Percentiles rank a stretch among this genome's conserved stretches.
Evolutionary conservation across 495 filamentous ascomycete genomes (phyloP).

Genomic region (Neurospora sp.): DNA sequence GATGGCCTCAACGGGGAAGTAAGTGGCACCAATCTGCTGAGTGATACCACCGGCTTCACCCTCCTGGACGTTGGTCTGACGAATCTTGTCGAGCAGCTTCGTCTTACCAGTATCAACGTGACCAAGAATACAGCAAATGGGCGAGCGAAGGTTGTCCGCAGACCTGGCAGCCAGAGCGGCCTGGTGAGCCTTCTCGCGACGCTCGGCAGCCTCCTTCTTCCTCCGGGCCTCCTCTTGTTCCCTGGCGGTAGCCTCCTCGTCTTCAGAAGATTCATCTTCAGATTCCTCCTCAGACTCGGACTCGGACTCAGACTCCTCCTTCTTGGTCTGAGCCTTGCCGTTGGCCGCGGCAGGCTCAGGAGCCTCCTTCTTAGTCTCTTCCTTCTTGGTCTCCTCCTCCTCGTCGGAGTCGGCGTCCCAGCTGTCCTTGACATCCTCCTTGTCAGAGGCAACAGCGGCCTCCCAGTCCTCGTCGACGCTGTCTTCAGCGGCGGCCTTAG

Average conservation of each 20-base stretch:
- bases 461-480: conserved; percentile 82
- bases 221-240: conserved; percentile 58
- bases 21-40: conserved; percentile 98
- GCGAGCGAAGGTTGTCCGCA: conserved; percentile 88
- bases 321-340: conserved; percentile 4
- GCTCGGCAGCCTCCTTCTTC: conserved; percentile 85
- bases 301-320: conserved; percentile 17
- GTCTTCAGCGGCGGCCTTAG: conserved; percentile 43
- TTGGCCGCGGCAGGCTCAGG: conserved; percentile 28
- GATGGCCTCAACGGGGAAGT: conserved; percentile 95
- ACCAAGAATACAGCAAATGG: conserved; percentile 98
- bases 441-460: conserved; percentile 62
- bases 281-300: conserved; percentile 25
- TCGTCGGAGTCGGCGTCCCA: conserved; percentile 88
- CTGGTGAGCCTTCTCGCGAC: conserved; percentile 79
- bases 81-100: conserved; percentile 96
- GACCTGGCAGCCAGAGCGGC: conserved; percentile 87
- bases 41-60: conserved; percentile 99
- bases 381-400: conserved; percentile 41
- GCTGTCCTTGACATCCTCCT: conserved; percentile 76
- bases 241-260: conserved; percentile 60
- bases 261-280: conserved; percentile 49
- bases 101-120: conserved; percentile 99
- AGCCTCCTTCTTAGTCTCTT: conserved; percentile 14
- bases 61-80: conserved; percentile 98